Evolutionary conservation across 2,329 filamentous ascomycete species (phyloP), one percentile per base, ranked within the genome.

Genomic region (Stachybotrys elegans): DNA sequence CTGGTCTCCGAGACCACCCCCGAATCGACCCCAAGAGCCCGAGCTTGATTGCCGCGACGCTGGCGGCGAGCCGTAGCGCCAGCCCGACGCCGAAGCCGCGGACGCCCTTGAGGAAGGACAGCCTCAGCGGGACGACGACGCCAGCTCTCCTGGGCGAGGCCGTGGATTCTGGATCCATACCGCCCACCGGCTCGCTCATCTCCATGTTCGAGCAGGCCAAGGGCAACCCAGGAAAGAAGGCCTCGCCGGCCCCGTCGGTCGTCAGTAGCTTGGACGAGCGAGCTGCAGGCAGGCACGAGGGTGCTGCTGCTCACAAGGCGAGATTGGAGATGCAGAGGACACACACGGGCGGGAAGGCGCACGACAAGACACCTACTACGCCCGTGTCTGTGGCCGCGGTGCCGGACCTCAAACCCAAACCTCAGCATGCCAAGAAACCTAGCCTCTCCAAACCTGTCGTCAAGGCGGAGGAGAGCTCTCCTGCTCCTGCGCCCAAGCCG

Each of bases 101-200:
- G 22, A 52, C 54, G 42, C 58, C 51, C 5, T 54, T 43, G 49
- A 63, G 58, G 39, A 61, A 54, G 41, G 54, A 51, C 6, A 68
- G 62, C 47, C 42, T 56, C 19, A 47, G 22, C 38, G 23, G 16
- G 38, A 23, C 13, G 20, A 14, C 22, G 9, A 25, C 17, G 8
- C 9, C 11, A 14, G 17, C 13, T 16, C 16, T 16, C 13, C 13
- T 27, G 3, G 55, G 55, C 40, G 54, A 62, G 36, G 53, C 57
- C 41, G 57, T 65, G 25, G 59, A 86, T 57, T 76, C 76, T 9
- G 73, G 70, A 2, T 69, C 79, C 6, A 82, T 86, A 40, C 68
- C 76, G 20, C 73, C 84, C 0, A 83, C 84, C 1, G 79, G 71
- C 4, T 77, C 81, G 5, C 68, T 88, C 17, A 83, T 88, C 43